Conservation (phyloP, 345 rosid genomes). For the Gossypium turneri region DNA sequence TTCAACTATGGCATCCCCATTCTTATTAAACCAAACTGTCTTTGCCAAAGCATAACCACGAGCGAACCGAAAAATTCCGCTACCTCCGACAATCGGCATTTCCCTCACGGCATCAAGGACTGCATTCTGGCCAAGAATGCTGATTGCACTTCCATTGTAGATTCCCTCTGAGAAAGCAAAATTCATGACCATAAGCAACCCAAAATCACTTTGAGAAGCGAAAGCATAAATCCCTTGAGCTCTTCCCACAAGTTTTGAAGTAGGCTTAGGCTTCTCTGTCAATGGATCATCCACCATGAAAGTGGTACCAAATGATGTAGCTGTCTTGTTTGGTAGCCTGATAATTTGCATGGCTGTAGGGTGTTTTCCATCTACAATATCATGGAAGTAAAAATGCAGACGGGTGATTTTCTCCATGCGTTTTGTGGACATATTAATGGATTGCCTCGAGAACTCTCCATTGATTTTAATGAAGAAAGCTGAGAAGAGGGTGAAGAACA, state of each 20-base stretch:
- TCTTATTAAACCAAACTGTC: slow-evolving; percentile 16
- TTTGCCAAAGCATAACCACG: slow-evolving; percentile 23
- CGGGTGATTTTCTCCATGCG: slow-evolving; percentile 15
- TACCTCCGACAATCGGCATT: slow-evolving; percentile 37
- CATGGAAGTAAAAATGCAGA: slow-evolving; percentile 34
- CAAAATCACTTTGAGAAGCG: slow-evolving; percentile 18
- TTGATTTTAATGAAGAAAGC: neutral
- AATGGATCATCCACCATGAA: slow-evolving; percentile 27
- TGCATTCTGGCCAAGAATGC: slow-evolving; percentile 20
- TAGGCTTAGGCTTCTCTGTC: slow-evolving; percentile 19
- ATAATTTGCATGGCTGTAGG: slow-evolving; percentile 20
- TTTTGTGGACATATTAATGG: slow-evolving; percentile 8
- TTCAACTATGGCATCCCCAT: slow-evolving; percentile 20
- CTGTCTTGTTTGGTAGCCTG: slow-evolving; percentile 11
- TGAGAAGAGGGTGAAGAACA: slow-evolving; percentile 12
- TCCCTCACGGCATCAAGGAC: slow-evolving; percentile 17
- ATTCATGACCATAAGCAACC: slow-evolving; percentile 28
- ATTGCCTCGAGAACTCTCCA: neutral
- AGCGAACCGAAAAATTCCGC: slow-evolving; percentile 32
- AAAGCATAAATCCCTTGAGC: slow-evolving; percentile 29
- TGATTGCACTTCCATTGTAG: slow-evolving; percentile 26
- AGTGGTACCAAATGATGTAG: slow-evolving; percentile 13
- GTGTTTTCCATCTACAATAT: slow-evolving; percentile 19
- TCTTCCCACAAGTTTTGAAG: slow-evolving; percentile 26
- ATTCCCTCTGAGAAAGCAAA: slow-evolving; percentile 23